Conservation (phyloP, 1,284 basidiomycete species). For the Melampsora americana region DNA sequence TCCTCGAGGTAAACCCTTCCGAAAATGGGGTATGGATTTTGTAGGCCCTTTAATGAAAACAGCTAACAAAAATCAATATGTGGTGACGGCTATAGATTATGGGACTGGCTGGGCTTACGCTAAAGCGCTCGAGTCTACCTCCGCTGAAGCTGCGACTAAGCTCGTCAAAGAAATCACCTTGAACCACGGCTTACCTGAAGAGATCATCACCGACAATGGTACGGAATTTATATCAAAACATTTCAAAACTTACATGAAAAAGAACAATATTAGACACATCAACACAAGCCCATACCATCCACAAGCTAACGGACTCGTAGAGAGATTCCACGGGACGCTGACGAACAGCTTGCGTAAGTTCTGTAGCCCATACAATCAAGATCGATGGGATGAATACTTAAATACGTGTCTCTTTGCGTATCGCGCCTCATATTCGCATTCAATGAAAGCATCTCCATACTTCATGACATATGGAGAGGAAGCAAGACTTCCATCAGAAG, state of each 20-base stretch:
- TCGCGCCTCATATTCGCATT: background rate
- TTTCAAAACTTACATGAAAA: background rate
- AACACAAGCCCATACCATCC: constrained; percentile 11
- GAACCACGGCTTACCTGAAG: constrained; percentile 16
- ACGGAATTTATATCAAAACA: background rate
- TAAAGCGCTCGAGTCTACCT: background rate
- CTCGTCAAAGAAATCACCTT: background rate
- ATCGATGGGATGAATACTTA: constrained; percentile 7
- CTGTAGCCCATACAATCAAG: constrained; percentile 22
- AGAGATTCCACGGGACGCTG: constrained; percentile 21
- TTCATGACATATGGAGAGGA: constrained; percentile 17
- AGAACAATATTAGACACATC: constrained; percentile 14
- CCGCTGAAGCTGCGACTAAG: background rate
- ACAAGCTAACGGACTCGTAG: constrained; percentile 20
- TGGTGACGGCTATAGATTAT: constrained; percentile 20
- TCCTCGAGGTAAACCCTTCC: background rate
- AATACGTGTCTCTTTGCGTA: constrained; percentile 14
- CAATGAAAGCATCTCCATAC: constrained; percentile 10
- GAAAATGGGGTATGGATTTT: too few species aligned
- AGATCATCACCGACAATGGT: constrained; percentile 22
- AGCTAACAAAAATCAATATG: background rate
- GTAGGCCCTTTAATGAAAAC: constrained; percentile 10
- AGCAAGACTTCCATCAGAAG: background rate
- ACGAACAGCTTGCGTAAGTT: background rate
- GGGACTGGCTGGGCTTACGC: constrained; percentile 32